Conservation (phyloP, 2,329 filamentous ascomycete species). For the Salinomyces thailandicus region DNA sequence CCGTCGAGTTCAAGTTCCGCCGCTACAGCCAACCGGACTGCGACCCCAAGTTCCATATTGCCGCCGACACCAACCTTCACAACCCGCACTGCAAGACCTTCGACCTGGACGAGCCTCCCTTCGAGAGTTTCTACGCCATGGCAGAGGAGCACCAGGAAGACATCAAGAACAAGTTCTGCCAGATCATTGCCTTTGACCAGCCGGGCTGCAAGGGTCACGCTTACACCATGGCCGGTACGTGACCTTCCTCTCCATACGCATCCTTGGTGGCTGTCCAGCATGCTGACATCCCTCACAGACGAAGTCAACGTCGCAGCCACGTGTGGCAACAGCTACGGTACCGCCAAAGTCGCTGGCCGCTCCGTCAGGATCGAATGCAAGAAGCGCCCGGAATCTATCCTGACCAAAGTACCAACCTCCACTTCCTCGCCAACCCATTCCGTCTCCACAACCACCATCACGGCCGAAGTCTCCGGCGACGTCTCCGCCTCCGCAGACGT, state of each 20-base stretch:
- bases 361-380: constrained; percentile 5
- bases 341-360: constrained; percentile 1
- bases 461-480: no score
- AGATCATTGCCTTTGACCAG: constrained; percentile 3
- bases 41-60: constrained; percentile 5
- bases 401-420: background rate
- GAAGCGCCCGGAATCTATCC: background rate
- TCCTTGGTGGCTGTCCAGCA: background rate
- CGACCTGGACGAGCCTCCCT: constrained; percentile 5
- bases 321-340: background rate
- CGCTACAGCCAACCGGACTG: constrained; percentile 7
- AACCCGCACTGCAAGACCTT: constrained; percentile 9
- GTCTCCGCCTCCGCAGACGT: no score
- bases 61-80: constrained; percentile 8
- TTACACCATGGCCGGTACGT: constrained; percentile 2
- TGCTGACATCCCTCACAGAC: background rate
- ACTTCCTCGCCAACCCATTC: background rate
- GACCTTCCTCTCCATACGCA: background rate
- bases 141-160: constrained; percentile 1
- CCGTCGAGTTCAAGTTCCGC: constrained; percentile 6
- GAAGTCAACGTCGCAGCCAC: background rate
- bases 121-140: constrained; percentile 5
- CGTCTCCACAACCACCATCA: no score
- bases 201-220: constrained; percentile 4
- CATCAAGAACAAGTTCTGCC: constrained; percentile 3